A percentile compares a stretch with the other conserved stretches of the same genome.
Evolutionary conservation across 306 rosid genomes (phyloP).

Genomic region (Cicer chorassanicum): DNA sequence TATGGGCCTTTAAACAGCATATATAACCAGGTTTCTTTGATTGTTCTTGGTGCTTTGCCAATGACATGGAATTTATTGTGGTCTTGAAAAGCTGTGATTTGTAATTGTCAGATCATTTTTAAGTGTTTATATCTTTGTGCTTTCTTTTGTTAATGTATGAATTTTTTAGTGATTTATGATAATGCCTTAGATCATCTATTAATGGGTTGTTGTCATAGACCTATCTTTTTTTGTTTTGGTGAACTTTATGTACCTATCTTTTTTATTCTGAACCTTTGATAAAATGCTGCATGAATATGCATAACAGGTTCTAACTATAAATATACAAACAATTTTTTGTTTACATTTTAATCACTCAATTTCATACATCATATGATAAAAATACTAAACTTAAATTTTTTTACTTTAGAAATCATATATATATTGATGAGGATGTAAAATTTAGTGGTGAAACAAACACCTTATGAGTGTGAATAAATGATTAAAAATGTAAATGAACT

Average conservation of each 20-base stretch:
- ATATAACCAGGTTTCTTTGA: constrained; percentile 32
- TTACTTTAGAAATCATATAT: too few relatives aligned
- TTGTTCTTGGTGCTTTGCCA: constrained; percentile 41
- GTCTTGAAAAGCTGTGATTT: constrained; percentile 32
- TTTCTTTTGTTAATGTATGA: constrained; percentile 31
- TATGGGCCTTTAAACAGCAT: constrained; percentile 41
- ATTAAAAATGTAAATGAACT: too few relatives aligned
- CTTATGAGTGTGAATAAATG: too few relatives aligned
- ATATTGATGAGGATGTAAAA: too few relatives aligned
- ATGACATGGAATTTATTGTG: constrained; percentile 33
- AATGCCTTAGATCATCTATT: background rate
- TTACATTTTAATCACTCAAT: background rate
- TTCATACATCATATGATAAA: background rate
- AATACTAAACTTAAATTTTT: too few relatives aligned
- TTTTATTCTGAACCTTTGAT: background rate
- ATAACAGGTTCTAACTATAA: background rate
- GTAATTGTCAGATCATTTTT: constrained; percentile 25
- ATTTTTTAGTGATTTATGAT: constrained; percentile 24
- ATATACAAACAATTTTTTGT: background rate
- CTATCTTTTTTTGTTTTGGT: too few relatives aligned
- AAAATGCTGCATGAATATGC: background rate
- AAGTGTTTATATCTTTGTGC: constrained; percentile 31
- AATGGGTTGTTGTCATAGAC: too few relatives aligned
- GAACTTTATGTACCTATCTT: background rate
- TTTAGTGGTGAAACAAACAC: too few relatives aligned